Evolutionary conservation across 257 asterid species (phyloP).

Genomic region (Solanum piurae): DNA sequence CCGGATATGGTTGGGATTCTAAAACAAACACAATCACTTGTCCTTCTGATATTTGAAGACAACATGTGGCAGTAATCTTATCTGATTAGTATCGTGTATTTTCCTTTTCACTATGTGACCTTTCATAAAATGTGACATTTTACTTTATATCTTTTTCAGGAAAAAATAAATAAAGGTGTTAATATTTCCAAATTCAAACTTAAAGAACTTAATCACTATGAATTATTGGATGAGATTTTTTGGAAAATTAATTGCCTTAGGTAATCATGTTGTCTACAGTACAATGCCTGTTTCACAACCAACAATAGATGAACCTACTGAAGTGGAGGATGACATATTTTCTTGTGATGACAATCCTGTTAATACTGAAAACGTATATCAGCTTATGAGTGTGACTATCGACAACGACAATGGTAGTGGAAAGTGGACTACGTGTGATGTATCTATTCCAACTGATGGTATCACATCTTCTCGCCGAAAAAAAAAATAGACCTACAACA

Average conservation of each 20-base stretch:
- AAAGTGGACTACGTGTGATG: neutral
- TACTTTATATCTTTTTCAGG: neutral
- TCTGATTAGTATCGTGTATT: neutral
- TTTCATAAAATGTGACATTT: neutral
- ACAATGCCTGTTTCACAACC: neutral
- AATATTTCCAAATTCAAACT: neutral
- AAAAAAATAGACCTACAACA: neutral
- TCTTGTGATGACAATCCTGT: neutral
- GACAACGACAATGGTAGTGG: neutral
- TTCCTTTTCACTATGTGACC: neutral
- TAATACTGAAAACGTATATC: neutral
- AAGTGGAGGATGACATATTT: neutral
- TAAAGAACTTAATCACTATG: neutral
- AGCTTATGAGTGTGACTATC: neutral
- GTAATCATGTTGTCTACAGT: neutral
- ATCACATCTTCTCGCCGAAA: neutral
- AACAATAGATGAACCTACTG: neutral
- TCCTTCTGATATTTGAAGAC: neutral
- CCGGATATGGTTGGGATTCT: neutral
- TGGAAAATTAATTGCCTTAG: neutral
- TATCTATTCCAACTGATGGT: neutral
- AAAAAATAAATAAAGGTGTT: neutral
- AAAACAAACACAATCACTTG: neutral
- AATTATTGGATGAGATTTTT: neutral
- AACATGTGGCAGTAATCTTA: neutral